Conservation (phyloP, 805 yeast genomes). For the Candida nemodendra region DNA sequence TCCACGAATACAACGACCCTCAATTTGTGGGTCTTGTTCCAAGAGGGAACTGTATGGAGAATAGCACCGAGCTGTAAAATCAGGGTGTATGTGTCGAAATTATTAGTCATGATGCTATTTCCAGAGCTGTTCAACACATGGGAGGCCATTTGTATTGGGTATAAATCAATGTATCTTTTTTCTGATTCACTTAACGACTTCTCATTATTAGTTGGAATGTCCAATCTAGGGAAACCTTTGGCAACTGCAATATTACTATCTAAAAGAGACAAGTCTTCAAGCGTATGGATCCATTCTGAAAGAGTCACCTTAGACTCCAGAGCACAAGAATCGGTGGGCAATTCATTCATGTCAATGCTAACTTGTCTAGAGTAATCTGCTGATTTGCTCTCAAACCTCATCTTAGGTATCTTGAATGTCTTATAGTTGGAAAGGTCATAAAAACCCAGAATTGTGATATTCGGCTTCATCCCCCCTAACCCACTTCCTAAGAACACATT, state of each 20-base stretch:
- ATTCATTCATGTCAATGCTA: constrained; percentile 14
- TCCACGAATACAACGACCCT: constrained; percentile 93
- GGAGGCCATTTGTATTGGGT: constrained; percentile 97
- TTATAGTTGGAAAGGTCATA: constrained; percentile 52
- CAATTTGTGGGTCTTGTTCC: constrained; percentile 75
- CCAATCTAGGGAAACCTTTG: constrained; percentile 70
- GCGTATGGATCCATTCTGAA: constrained; percentile 85
- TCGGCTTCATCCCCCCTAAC: constrained; percentile 97
- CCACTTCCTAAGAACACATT: constrained; percentile 93
- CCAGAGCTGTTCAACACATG: constrained; percentile 60
- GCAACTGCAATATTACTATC: constrained; percentile 93
- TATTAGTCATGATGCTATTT: constrained; percentile 72
- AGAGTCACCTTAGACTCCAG: constrained; percentile 67
- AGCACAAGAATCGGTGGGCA: constrained; percentile 68
- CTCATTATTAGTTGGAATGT: constrained; percentile 54
- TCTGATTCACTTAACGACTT: constrained; percentile 28
- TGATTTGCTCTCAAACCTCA: constrained; percentile 26
- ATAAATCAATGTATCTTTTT: constrained; percentile 73
- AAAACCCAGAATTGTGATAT: constrained; percentile 89
- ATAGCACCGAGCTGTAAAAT: constrained; percentile 94
- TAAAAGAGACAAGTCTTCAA: constrained; percentile 87
- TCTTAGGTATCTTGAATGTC: constrained; percentile 16
- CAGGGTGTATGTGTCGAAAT: constrained; percentile 93
- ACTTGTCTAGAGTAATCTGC: constrained; percentile 27
- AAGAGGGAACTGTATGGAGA: constrained; percentile 85